phyloP scores from a whole-genome alignment of 2,329 filamentous ascomycete species.

The Cladophialophora exuberans region DNA sequence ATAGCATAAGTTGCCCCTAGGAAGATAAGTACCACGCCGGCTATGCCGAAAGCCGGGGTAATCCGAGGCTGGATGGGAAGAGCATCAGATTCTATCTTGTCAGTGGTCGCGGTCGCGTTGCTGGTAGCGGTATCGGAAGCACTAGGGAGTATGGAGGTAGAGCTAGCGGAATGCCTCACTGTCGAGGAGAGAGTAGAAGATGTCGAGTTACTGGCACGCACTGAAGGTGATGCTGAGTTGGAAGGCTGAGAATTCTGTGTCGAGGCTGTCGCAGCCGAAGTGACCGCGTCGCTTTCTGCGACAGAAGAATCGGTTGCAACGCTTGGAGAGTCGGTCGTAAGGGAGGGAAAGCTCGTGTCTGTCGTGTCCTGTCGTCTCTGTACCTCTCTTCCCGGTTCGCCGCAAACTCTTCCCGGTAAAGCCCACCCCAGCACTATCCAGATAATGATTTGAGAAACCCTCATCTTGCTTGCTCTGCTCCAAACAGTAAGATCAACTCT shows the following conservation, averaged over 20 bases:
- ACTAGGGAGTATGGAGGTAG: conserved; percentile 24
- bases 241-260: conserved; percentile 5
- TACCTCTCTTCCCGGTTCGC: conserved; percentile 2
- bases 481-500: too few relatives aligned
- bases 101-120: conserved; percentile 16
- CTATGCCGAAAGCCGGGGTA: conserved; percentile 80
- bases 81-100: conserved; percentile 7
- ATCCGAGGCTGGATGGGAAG: conserved; percentile 75
- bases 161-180: conserved; percentile 14
- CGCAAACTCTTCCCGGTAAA: conserved; percentile 2
- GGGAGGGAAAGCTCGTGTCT: conserved; percentile 15
- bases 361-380: conserved; percentile 20
- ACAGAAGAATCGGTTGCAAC: not conserved
- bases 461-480: conserved; percentile 14
- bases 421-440: conserved; percentile 17
- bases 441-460: conserved; percentile 6
- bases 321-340: conserved; percentile 17
- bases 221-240: conserved; percentile 2
- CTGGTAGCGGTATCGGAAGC: conserved; percentile 18
- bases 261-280: conserved; percentile 1
- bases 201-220: not conserved
- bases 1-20: conserved; percentile 72
- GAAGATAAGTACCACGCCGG: conserved; percentile 74
- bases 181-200: not conserved
- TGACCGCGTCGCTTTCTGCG: conserved; percentile 10